Conservation (phyloP, 1,139 yeast species). For the Lodderomyces jiufengensis region DNA sequence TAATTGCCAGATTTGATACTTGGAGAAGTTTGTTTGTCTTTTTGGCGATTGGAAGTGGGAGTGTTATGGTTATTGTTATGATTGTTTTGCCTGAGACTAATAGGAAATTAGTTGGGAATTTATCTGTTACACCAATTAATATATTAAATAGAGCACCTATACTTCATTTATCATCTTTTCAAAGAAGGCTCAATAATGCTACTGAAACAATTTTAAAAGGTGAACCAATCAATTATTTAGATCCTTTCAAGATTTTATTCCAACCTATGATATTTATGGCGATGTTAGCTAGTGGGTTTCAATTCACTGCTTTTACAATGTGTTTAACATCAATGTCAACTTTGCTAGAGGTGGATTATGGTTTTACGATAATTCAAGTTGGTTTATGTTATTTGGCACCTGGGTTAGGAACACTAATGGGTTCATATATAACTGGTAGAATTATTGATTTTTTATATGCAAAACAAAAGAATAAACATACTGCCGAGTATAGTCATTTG, state of each 20-base stretch:
- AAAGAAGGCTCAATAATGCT: conserved; percentile 26
- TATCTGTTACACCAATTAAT: conserved; percentile 27
- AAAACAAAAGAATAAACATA: conserved; percentile 17
- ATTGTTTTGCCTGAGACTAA: conserved; percentile 35
- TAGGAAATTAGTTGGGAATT: conserved; percentile 37
- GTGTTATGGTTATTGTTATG: conserved; percentile 21
- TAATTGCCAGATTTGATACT: conserved; percentile 24
- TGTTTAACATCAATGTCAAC: conserved; percentile 31
- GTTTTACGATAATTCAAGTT: conserved; percentile 33
- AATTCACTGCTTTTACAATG: conserved; percentile 39
- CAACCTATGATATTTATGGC: conserved; percentile 22
- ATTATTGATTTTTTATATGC: conserved; percentile 27
- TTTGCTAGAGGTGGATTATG: conserved; percentile 28
- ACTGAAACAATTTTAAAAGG: conserved; percentile 20
- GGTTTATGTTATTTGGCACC: conserved; percentile 40
- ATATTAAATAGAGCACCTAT: conserved; percentile 22
- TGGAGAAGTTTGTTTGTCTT: conserved; percentile 41
- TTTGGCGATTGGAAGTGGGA: conserved; percentile 36
- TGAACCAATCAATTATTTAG: conserved; percentile 20
- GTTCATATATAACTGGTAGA: conserved; percentile 29
- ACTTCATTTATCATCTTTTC: conserved; percentile 23
- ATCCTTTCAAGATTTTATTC: conserved; percentile 29
- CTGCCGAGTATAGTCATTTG: conserved; percentile 14
- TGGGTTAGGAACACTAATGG: conserved; percentile 30
- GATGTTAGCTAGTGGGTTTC: conserved; percentile 31